Evolutionary conservation across 352 stramenopile genomes (phyloP), one percentile per base, ranked within the genome.

Genomic region (Phytopythium kandeliae): DNA sequence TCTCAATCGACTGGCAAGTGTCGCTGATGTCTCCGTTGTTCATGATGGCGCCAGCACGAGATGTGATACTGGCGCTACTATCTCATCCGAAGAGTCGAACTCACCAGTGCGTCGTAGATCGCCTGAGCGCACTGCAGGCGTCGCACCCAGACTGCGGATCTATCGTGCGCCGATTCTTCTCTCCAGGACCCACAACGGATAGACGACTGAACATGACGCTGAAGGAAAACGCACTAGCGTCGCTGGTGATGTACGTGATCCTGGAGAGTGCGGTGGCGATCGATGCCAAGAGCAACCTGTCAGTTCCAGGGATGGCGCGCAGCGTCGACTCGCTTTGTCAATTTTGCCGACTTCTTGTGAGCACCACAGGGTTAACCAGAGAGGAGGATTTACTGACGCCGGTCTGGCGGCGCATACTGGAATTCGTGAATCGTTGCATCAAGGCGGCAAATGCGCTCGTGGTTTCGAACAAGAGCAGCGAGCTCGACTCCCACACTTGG

Each of bases 71-170:
- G 4, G 26, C 44, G 4, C 41, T 80, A 31, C 40, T 85, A 16
- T 51, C 76, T 42, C 73, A 86, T 21, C 57, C 68, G 2, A 89
- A 86, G 46, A 78, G 62, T 40, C 73, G 71, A 47, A 17, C 80
- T 4, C 63, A 61, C 11, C 44, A 63, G 6, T 43, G 51, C 9
- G 26, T 78, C 16, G 26, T 53, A 1, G 42, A 15, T 0, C 55
- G 58, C 8, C 57, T 77, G 33, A 19, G 17, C 2, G 13, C 15
- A 0, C 8, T 64, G 26, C 46, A 43, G 51, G 31, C 22, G 0
- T 25, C 30, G 0, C 46, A 43, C 30, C 6, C 28, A 19, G n/a
- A 3, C 16, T 50, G 44, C 33, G 15, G 44, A 6, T n/a, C 26
- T 19, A 34, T 50, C 22, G 28, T 50, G 2, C 44, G n/a, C 1